Conservation (phyloP, 176 grass and related monocot species). For the Carex cristatella region DNA sequence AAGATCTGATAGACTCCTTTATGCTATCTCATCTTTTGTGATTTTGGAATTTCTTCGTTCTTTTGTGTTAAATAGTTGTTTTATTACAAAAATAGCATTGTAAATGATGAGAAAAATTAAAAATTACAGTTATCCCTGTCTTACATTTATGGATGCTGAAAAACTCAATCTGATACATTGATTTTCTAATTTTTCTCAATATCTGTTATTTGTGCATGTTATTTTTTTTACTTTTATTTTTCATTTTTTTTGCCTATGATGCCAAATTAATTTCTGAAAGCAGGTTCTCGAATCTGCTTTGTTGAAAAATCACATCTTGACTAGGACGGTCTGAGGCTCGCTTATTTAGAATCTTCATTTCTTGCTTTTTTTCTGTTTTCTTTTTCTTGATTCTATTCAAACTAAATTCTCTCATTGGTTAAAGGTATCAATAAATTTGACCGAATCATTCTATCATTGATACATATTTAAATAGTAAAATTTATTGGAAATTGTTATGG, state of each 20-base stretch:
- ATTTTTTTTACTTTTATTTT: not conserved
- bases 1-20: conserved; percentile 17
- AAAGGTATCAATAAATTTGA: too few species aligned
- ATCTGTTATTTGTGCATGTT: not conserved
- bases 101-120: conserved; percentile 12
- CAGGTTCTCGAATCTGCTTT: not conserved
- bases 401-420: too few species aligned
- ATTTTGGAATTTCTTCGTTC: not conserved
- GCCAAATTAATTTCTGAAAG: not conserved
- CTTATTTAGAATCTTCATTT: not conserved
- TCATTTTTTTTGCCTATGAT: not conserved
- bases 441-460: too few species aligned
- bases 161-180: not conserved
- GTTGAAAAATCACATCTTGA: conserved; percentile 9
- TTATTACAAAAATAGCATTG: not conserved
- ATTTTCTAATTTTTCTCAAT: not conserved
- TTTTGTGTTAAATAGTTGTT: not conserved
- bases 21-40: not conserved
- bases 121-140: conserved; percentile 20
- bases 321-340: conserved; percentile 20
- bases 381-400: too few species aligned
- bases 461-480: too few species aligned
- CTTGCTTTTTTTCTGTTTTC: not conserved
- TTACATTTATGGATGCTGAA: conserved; percentile 10
- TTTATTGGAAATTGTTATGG: too few species aligned